phyloP scores from a whole-genome alignment of 306 rosid genomes.

The Gastrolobium bilobum region DNA sequence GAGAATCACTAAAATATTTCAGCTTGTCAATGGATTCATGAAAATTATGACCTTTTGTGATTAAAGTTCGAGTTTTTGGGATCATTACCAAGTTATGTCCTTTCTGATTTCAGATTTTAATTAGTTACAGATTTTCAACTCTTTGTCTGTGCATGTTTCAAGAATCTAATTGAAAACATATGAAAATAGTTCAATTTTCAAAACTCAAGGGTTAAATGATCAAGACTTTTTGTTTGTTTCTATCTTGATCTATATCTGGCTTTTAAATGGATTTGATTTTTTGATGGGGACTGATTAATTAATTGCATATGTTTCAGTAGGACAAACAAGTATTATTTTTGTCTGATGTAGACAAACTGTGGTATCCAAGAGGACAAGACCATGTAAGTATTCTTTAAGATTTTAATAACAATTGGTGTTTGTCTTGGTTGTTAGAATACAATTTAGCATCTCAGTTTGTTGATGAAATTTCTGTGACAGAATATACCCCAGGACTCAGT shows the following conservation, averaged over 20 bases:
- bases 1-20: not conserved
- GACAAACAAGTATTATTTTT: constrained; percentile 55
- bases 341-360: constrained; percentile 62
- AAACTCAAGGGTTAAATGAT: constrained; percentile 56
- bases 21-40: constrained; percentile 24
- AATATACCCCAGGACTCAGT: constrained; percentile 73
- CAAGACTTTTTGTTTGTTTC: constrained; percentile 34
- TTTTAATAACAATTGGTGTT: constrained; percentile 15
- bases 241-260: constrained; percentile 38
- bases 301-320: constrained; percentile 53
- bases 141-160: constrained; percentile 10
- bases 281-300: constrained; percentile 58
- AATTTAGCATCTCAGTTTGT: constrained; percentile 46
- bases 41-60: constrained; percentile 12
- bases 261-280: constrained; percentile 38
- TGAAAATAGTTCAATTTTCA: constrained; percentile 40
- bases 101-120: constrained; percentile 12
- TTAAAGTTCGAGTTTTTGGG: constrained; percentile 45
- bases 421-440: constrained; percentile 37
- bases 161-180: constrained; percentile 34
- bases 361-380: constrained; percentile 55
- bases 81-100: constrained; percentile 29
- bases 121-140: constrained; percentile 11
- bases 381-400: constrained; percentile 56
- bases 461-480: constrained; percentile 63